Evolutionary conservation across 495 filamentous ascomycete genomes (phyloP), one percentile per base, ranked within the genome.

Genomic region (Melanomma pulvis-pyrius): DNA sequence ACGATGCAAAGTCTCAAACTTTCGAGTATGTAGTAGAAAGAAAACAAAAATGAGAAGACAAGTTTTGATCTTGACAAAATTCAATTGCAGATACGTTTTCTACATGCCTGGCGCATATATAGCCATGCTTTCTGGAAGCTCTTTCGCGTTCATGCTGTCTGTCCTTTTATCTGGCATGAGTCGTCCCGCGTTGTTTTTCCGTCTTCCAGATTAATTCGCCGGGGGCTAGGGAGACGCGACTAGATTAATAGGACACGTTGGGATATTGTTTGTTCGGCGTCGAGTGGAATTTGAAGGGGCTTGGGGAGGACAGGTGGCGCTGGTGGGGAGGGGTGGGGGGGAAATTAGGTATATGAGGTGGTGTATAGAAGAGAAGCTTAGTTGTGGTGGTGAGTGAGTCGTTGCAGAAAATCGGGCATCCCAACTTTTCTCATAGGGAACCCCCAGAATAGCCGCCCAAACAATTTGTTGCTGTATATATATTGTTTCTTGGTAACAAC

Each of bases 221-320:
- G 65, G 65, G 57, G 50, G 17, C 44, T 13, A 47, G 44, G 24
- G 25, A 24, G 22, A 21, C 11, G 11, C 39, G 39, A 15, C 34
- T 58, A 63, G 51, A 68, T 68, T 68, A 68, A 68, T 54, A 68
- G 59, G 65, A 68, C 65, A 68, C 65, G 51, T 46, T 68, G 24
- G 65, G 22, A 44, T 44, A 44, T 44, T 6, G 3, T 12, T 44
- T n/a, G n/a, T 44, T 44, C 3, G 2, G 39, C 9, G 39, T n/a
- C 39, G n/a, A n/a, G 39, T 44, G 39, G 39, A 44, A 17, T 44
- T 5, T 44, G 39, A n/a, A n/a, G 39, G 39, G n/a, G n/a, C n/a
- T n/a, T n/a, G n/a, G n/a, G n/a, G n/a, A n/a, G n/a, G 39, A 44
- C 39, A 44, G 39, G 39, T 44, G 39, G 39, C 39, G 39, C 17